Evolutionary conservation across 2,329 filamentous ascomycete species (phyloP), one percentile per base, ranked within the genome.

Genomic region (Colletotrichum sidae): DNA sequence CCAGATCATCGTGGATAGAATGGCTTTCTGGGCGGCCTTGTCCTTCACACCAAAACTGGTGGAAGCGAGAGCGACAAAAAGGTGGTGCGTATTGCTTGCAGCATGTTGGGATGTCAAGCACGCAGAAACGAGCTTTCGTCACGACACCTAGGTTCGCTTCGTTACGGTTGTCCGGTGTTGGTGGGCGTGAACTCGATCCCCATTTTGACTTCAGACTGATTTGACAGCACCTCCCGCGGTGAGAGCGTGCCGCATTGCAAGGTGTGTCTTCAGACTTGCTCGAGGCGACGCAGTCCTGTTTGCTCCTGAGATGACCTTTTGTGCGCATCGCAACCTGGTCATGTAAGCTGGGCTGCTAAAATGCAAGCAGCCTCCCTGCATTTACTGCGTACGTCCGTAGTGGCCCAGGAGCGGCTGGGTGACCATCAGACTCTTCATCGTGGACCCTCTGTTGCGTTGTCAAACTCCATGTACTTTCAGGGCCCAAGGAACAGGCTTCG

Each of bases 21-120:
- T 58, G 55, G 55, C 45, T 8, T 33, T 58, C 55, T 35, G 25
- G 45, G 33, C 37, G 37, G 38, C 12, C 55, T 15, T 50, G 46
- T 8, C 50, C 37, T 9, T 39, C 12, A 11, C 25, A 2, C 12
- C 39, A 13, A 13, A 17, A 42, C n/a, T 44, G 46, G 17, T 39
- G 25, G 11, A n/a, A 35, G 17, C 46, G 11, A 38, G 37, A 12
- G 33, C 7, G 33, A 9, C 13, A n/a, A 50, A 9, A 13, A 34
- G 10, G 11, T 17, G 35, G 33, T n/a, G 33, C 25, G 33, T 9
- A 33, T 51, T 37, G 9, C 46, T 41, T 50, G 46, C 25, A 58
- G 17, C 17, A 17, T 17, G 17, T 17, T 34, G n/a, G 41, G 42
- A 13, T 17, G 17, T 46, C 15, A 17, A 33, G 6, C 15, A n/a